Base-by-base conservation (phyloP, 306 rosid genomes). In the Ochetophila trinervis region DNA sequence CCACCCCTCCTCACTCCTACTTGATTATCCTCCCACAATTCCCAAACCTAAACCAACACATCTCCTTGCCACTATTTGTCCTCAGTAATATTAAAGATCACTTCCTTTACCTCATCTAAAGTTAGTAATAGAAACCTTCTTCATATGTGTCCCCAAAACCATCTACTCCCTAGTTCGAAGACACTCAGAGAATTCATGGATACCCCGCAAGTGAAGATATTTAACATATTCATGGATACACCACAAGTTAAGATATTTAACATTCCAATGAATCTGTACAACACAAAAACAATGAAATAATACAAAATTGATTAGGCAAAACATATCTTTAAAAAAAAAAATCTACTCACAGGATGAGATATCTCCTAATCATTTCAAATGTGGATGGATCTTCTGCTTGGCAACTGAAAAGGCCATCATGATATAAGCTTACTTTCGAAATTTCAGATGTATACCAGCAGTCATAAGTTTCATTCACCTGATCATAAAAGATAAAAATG, bases 371-470 rank as follows among this genome's bases (percentile, higher is more conserved):
- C 86, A 80, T 93, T 75, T 89, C 91, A 60, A 82, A 55, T 45
- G 80, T 51, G 65, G 96, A 82, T 32, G 84, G 87, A 73, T 86
- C 87, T n/a, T 83, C 80, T 24, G 91, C 91, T 76, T 71, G 88
- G 79, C 98, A 93, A 70, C 87, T 70, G 57, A 85, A 93, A 69
- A 87, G 75, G 34, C 85, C 89, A 67, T 87, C 81, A 62, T 81
- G 76, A 79, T 81, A 76, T 62, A 93, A 78, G 73, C 67, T 86
- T 63, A 93, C 97, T 87, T 83, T 80, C 64, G 93, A 76, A 73
- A 84, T 70, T 59, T 94, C 95, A 76, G 88, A 82, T 37, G 91
- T 78, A 86, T 93, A 84, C 97, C 93, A 87, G 74, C 98, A 93
- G 77, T 83, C 70, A 64, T 93, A 93, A 57, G 91, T 89, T 79